Conservation (phyloP, 2,329 filamentous ascomycete genomes). For the Colletotrichum chrysophilum region DNA sequence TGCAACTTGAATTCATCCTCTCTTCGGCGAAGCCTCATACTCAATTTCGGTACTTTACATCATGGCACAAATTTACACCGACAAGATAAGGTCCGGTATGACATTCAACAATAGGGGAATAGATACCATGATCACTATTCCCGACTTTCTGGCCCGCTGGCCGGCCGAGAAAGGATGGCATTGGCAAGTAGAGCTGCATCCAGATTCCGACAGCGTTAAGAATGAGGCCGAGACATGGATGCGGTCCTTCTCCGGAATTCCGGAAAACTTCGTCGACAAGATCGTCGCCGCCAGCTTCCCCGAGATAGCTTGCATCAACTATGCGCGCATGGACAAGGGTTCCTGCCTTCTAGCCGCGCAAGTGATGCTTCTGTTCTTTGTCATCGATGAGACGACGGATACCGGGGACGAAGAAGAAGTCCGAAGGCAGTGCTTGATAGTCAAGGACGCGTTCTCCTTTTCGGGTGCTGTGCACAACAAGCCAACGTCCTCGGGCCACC, state of each 20-base stretch:
- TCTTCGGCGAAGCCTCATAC: not conserved
- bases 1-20: not conserved
- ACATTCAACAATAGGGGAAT: not conserved
- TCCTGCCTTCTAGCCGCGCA: not conserved
- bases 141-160: not conserved
- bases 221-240: not conserved
- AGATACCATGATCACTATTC: not conserved
- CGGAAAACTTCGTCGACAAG: not conserved
- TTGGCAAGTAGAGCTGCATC: not conserved
- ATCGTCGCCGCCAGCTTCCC: not conserved
- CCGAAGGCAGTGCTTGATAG: not conserved
- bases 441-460: not conserved
- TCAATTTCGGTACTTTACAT: fast-evolving
- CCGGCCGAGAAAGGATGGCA: not conserved
- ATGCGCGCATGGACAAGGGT: not conserved
- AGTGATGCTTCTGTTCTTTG: not conserved
- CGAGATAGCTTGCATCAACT: not conserved
- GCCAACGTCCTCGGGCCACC: fast-evolving
- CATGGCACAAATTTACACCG: not conserved
- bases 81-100: not conserved
- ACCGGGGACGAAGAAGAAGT: not conserved
- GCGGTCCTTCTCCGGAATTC: not conserved
- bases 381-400: not conserved
- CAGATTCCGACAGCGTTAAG: not conserved
- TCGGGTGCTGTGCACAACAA: not conserved